phyloP scores from a whole-genome alignment of 2,329 filamentous ascomycete species.

The Diaporthe sp. region DNA sequence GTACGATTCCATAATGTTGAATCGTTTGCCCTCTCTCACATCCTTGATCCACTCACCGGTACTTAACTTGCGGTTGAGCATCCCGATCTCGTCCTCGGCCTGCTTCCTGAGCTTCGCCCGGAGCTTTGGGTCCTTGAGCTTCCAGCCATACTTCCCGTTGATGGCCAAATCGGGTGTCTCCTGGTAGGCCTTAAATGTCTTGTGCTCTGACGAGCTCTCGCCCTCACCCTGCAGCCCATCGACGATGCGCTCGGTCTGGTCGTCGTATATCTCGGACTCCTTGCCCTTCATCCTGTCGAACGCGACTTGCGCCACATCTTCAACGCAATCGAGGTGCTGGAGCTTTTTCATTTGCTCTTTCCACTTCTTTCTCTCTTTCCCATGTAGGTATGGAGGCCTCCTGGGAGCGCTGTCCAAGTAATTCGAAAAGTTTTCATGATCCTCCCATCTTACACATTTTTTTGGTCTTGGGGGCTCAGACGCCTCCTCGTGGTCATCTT shows the following conservation, averaged over 20 bases:
- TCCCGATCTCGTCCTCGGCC: neutral
- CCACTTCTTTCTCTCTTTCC: neutral
- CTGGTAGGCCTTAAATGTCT: neutral
- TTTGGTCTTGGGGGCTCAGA: neutral
- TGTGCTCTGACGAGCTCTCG: neutral
- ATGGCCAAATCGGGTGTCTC: neutral
- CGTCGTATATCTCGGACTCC: neutral
- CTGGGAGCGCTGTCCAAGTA: neutral
- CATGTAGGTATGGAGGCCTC: neutral
- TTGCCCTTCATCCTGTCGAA: neutral
- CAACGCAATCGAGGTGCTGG: neutral
- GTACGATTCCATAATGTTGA: too few relatives aligned
- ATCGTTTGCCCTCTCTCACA: too few relatives aligned
- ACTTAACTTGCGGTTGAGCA: too few relatives aligned
- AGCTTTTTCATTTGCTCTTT: neutral
- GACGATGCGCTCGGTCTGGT: neutral
- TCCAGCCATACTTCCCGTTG: neutral
- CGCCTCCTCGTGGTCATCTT: neutral
- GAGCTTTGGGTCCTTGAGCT: neutral
- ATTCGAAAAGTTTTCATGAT: neutral
- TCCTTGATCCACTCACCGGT: too few relatives aligned
- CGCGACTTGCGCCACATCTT: neutral
- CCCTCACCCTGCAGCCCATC: neutral
- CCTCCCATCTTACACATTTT: neutral
- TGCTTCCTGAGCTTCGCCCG: neutral